Evolutionary conservation across 202 grass and related monocot species (phyloP), one percentile per base, ranked within the genome.

Genomic region (Panicum virgatum): DNA sequence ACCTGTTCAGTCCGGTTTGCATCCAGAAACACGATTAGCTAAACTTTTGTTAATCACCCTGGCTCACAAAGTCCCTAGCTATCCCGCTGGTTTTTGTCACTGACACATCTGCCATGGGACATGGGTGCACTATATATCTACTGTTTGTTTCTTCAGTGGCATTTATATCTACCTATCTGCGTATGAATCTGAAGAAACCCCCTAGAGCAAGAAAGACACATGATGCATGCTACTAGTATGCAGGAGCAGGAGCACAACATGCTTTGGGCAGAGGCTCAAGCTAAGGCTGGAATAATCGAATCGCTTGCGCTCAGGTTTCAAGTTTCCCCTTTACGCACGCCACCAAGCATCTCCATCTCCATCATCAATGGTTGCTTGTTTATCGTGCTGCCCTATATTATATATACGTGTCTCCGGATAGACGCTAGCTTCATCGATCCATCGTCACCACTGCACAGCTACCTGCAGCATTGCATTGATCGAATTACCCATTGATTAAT

Each of bases 211-310:
- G 47, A 37, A 53, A 73, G 27, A 27, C 12, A 27, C 30, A 30
- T n/a, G n/a, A n/a, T n/a, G n/a, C 30, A 30, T 30, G 30, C 30
- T 30, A 30, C 30, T 30, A 2, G 2, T 30, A 27, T 9, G n/a
- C 64, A 25, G 15, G 15, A 15, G 14, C 1, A 5, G 26, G 12
- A 34, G n/a, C 30, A 53, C 5, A 38, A 39, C 36, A 68, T 80
- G 64, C 47, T 80, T 58, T 80, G 78, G 16, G 50, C 22, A 34
- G 37, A 45, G 64, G 3, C 10, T 45, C 37, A 80, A 80, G 64
- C 11, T 23, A 80, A 80, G 64, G 6, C 48, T 80, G 78, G 78
- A 80, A 80, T 80, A 69, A 80, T 80, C 78, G 63, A 80, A 69
- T 80, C 50, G 66, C 56, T 77, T 77, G 56, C 18, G 5, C 63